Evolutionary conservation across 2,329 filamentous ascomycete genomes (phyloP), one percentile per base, ranked within the genome.

Genomic region (Neopestalotiopsis clavispora): DNA sequence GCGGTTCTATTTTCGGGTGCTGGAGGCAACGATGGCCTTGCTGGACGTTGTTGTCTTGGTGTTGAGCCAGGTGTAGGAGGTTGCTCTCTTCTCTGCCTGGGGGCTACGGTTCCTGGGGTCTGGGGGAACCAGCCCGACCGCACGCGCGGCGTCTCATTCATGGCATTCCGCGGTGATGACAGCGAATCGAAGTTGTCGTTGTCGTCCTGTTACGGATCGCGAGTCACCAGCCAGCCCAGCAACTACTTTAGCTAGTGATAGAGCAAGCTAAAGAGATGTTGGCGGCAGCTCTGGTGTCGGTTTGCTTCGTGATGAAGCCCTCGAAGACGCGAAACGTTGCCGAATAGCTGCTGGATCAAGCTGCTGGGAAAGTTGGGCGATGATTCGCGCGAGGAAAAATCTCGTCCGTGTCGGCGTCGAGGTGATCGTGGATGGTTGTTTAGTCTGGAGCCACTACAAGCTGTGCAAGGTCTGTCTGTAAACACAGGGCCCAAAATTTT

Each of bases 71-170:
- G 71, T 65, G 75, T 52, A 58, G 78, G 76, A 71, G 74, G 80
- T 61, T 73, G 73, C 40, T 78, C 75, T 70, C 72, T 71, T 72
- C 73, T 61, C 62, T 76, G 74, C 74, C 78, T 76, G 77, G 77
- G 77, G 77, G 80, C 81, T 71, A 79, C 77, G 74, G 84, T 84
- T 75, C 85, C 86, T 76, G 93, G 93, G 74, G 93, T 95, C 77
- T 89, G 85, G 79, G 94, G 94, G 79, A 91, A 96, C 78, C 92
- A 90, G 83, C 91, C 92, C 86, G 92, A 94, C 84, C 91, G 90
- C 84, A 94, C 86, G 84, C 91, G 92, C 82, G 91, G 93, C 84
- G 93, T 96, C 81, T 86, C 88, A 88, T 90, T 93, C 94, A 95
- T 95, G 83, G 89, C 90, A 92, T 91, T 81, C 82, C 84, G 84